Evolutionary conservation across 768 basidiomycete species (phyloP).

Genomic region (Termitomyces sp.): DNA sequence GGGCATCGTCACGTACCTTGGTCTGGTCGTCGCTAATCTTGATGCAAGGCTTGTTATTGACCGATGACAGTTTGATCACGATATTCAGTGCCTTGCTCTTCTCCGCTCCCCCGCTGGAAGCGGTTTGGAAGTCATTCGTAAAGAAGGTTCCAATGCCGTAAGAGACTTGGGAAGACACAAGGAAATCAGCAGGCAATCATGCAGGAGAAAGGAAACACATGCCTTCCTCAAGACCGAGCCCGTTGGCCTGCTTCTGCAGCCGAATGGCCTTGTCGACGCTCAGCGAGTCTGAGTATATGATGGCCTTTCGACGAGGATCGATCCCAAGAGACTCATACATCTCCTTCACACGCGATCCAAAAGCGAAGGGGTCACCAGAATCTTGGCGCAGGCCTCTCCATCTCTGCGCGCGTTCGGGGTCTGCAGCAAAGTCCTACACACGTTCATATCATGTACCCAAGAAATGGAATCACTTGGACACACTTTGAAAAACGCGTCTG

Average conservation of each 20-base stretch:
- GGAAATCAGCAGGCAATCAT: background rate
- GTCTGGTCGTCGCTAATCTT: slow-evolving; percentile 92
- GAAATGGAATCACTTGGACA: background rate
- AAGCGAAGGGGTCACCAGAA: slow-evolving; percentile 86
- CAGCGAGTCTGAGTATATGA: slow-evolving; percentile 86
- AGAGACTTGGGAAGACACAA: slow-evolving; percentile 51
- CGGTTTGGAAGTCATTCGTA: slow-evolving; percentile 80
- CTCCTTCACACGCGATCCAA: slow-evolving; percentile 69
- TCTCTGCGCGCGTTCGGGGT: slow-evolving; percentile 27
- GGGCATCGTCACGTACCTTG: slow-evolving; percentile 48
- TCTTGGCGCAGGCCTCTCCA: slow-evolving; percentile 54
- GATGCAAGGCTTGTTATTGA: slow-evolving; percentile 75
- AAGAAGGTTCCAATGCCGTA: slow-evolving; percentile 95
- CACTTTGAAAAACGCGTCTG: slow-evolving; percentile 80
- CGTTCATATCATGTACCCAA: background rate
- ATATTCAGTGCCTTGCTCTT: slow-evolving; percentile 88
- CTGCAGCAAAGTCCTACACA: slow-evolving; percentile 52
- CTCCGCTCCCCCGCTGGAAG: slow-evolving; percentile 38
- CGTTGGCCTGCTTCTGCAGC: slow-evolving; percentile 70
- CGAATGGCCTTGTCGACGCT: slow-evolving; percentile 67
- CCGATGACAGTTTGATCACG: slow-evolving; percentile 86
- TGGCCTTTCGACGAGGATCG: slow-evolving; percentile 58
- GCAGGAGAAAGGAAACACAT: slow-evolving; percentile 13
- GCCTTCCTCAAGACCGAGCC: slow-evolving; percentile 69
- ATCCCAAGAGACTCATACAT: slow-evolving; percentile 73